Percentiles rank a stretch among this genome's conserved stretches.
Conservation (phyloP, 352 stramenopile genomes). For the Elongisporangium senticosum region DNA sequence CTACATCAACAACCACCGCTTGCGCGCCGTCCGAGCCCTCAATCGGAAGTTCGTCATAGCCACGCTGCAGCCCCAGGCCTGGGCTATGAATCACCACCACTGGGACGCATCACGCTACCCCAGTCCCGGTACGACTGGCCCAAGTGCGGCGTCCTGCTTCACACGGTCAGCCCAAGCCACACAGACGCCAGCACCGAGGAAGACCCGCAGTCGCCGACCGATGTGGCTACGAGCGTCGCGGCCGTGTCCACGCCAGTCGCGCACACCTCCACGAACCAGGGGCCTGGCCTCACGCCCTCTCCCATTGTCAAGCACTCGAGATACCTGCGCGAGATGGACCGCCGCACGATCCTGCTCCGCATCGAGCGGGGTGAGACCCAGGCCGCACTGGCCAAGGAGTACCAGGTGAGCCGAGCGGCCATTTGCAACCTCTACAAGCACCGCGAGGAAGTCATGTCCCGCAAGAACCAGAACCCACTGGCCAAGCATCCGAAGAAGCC, state of each 20-base stretch:
- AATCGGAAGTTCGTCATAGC: neutral
- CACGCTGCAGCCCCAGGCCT: neutral
- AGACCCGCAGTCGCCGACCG: neutral
- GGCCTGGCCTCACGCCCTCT: neutral
- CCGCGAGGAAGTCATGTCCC: slow-evolving; percentile 34
- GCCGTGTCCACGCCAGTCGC: neutral
- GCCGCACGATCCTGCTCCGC: slow-evolving; percentile 39
- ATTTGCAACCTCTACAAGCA: slow-evolving; percentile 71
- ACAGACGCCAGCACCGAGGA: neutral
- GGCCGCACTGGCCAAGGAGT: slow-evolving; percentile 57
- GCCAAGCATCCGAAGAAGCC: slow-evolving; percentile 54
- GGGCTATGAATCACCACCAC: neutral
- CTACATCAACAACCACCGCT: neutral
- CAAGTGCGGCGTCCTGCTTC: neutral
- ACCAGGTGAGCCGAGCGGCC: slow-evolving; percentile 48
- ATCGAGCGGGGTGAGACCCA: slow-evolving; percentile 58
- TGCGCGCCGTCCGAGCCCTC: neutral
- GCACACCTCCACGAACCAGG: neutral
- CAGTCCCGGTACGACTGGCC: neutral
- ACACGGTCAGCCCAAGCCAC: neutral
- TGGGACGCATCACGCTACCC: neutral
- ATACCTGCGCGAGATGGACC: slow-evolving; percentile 61
- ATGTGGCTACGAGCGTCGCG: neutral
- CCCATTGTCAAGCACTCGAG: slow-evolving; percentile 32
- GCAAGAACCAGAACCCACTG: slow-evolving; percentile 40